phyloP scores from a whole-genome alignment of 371 early-diverging fungal species.

The Fennellomyces sp. region DNA sequence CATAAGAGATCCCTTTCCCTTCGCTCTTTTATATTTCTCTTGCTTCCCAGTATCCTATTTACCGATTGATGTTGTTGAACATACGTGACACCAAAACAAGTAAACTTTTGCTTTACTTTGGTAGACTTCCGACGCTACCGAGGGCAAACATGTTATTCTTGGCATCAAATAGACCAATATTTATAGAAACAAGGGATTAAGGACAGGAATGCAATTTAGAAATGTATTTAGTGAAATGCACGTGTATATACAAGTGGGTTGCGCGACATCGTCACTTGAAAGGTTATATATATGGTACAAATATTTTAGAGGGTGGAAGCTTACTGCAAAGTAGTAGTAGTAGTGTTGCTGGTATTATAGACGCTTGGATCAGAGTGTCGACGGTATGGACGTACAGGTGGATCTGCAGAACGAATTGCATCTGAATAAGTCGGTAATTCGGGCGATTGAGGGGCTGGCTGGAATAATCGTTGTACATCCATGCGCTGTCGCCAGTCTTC shows the following conservation, averaged over 20 bases:
- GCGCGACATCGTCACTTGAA: not conserved
- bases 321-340: not conserved
- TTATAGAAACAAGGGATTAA: not conserved
- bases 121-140: too few species aligned
- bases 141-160: not conserved
- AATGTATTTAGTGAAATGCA: not conserved
- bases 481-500: not conserved
- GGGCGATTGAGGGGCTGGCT: not conserved
- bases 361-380: constrained; percentile 12
- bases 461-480: not conserved
- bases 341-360: not conserved
- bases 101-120: not conserved
- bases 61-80: not conserved
- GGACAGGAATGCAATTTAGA: not conserved
- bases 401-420: constrained; percentile 1
- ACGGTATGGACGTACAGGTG: not conserved
- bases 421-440: constrained; percentile 9
- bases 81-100: constrained; percentile 2
- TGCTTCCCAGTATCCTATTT: not conserved
- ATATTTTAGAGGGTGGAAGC: not conserved
- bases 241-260: not conserved
- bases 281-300: not conserved
- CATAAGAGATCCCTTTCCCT: not conserved
- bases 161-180: not conserved
- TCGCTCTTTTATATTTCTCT: not conserved